Evolutionary conservation across 441 rosid genomes (phyloP), one percentile per base, ranked within the genome.

Genomic region (Populus trichocarpa): DNA sequence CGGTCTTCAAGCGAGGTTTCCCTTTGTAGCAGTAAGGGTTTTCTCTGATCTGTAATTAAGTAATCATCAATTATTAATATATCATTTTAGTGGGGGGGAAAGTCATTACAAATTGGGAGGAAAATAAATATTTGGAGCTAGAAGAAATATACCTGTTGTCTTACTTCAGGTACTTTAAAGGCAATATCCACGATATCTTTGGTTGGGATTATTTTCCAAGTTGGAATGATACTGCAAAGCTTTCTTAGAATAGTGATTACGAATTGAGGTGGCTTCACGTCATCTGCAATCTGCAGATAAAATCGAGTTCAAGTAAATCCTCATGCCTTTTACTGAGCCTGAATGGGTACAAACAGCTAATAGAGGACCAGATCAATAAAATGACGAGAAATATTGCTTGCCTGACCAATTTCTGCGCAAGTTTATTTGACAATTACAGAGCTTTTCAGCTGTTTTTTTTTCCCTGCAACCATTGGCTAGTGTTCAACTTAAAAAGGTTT

Each of bases 21-120:
- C 97, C 98, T 83, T 96, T 89, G 85, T 96, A 93, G 86, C 98
- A 96, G 22, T 87, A 87, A 32, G 79, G 83, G 16, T 93, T 96
- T 33, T 76, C 84, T 78, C 95, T 89, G 33, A 96, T 64, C 97
- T 95, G 84, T 25, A n/a, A 18, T 73, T 35, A 22, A 22, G 9
- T n/a, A 22, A 8, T 70, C 30, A 70, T 70, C 7, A 69, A 35
- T 20, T 32, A 7, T 68, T 12, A 16, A 7, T 20, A 2, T 26
- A 68, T 68, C 25, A 3, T 16, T 68, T 33, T 35, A n/a, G 40
- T 3, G 40, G 14, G 46, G 46, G 46, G 46, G 0, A 4, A 0
- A 0, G 7, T 16, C 13, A 18, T 6, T 2, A 11, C n/a, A 13
- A 32, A 9, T 38, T 38, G 42, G 42, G 42, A 38, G 42, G 42